Percentiles rank a stretch among this genome's conserved stretches.
Conservation (phyloP, 2,329 filamentous ascomycete species). For the Neophaeococcomyces aloes region DNA sequence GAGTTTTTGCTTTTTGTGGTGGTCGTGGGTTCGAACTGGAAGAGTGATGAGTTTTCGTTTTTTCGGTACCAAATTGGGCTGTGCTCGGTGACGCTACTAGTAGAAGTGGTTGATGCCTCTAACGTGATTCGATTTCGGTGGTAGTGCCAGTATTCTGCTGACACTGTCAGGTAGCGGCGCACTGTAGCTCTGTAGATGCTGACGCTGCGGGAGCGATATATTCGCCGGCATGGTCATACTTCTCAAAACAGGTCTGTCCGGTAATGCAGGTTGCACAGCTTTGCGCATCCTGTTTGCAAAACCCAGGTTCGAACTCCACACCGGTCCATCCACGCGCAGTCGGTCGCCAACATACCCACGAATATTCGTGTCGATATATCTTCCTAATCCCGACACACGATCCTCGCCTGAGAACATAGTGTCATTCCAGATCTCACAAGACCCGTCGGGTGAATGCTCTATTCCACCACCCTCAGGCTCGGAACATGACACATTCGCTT, state of each 20-base stretch:
- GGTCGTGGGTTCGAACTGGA: no score
- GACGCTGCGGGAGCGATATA: no score
- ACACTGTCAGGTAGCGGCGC: no score
- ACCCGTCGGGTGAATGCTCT: conserved; percentile 6
- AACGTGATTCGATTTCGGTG: no score
- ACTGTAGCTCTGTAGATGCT: no score
- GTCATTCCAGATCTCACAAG: conserved; percentile 8
- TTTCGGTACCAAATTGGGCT: no score
- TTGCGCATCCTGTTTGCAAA: conserved; percentile 5
- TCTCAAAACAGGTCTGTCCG: not conserved
- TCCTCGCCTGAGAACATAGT: conserved; percentile 7
- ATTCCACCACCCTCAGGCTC: conserved; percentile 6
- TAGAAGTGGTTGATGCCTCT: no score
- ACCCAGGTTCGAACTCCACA: conserved; percentile 2
- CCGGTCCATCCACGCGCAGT: conserved; percentile 3
- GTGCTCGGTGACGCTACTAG: no score
- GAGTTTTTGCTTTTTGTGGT: no score
- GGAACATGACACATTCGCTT: conserved; percentile 1
- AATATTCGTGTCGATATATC: conserved; percentile 1
- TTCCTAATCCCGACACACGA: not conserved
- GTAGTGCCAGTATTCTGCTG: no score
- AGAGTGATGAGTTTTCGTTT: no score
- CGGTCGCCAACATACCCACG: conserved; percentile 3
- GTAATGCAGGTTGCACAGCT: conserved; percentile 4
- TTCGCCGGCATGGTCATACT: not conserved